These are phyloP conservation scores for Spongispora temasekensis DNA, from an alignment of 1,284 basidiomycete species.

Conservation along the genomic window DNA sequence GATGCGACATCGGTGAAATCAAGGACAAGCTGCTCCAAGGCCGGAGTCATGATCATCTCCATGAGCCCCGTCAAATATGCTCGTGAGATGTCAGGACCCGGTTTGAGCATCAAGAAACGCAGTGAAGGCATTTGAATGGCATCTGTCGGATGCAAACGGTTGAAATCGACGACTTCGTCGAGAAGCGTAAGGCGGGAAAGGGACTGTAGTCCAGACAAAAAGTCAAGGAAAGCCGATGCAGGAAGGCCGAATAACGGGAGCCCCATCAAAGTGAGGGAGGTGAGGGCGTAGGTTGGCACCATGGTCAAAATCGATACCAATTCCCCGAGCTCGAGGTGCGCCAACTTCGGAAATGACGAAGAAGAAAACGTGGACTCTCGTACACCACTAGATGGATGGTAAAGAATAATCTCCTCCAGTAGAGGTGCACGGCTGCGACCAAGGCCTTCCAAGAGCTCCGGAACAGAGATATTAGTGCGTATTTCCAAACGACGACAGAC, in stretches of 20 bases:
- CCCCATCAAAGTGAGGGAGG: slow-evolving; percentile 28
- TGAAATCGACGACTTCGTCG: slow-evolving; percentile 33
- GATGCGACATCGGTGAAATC: slow-evolving; percentile 30
- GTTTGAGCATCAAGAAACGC: slow-evolving; percentile 23
- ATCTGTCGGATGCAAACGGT: slow-evolving; percentile 9
- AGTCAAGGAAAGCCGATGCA: slow-evolving; percentile 18
- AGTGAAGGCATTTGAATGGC: slow-evolving; percentile 23
- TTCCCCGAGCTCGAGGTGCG: slow-evolving; percentile 24
- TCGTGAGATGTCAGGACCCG: slow-evolving; percentile 34
- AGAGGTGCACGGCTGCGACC: slow-evolving; percentile 25
- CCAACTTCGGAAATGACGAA: slow-evolving; percentile 26
- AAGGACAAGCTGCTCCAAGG: slow-evolving; percentile 24
- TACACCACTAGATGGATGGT: slow-evolving; percentile 21
- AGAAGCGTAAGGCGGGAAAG: slow-evolving; percentile 28
- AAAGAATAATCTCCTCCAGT: slow-evolving; percentile 23
- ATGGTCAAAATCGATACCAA: slow-evolving; percentile 18
- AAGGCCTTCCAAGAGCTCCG: slow-evolving; percentile 27
- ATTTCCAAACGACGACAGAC: slow-evolving; percentile 29
- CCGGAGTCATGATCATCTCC: slow-evolving; percentile 26
- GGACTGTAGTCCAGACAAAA: slow-evolving; percentile 24
- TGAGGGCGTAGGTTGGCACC: slow-evolving; percentile 20
- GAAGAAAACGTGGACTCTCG: slow-evolving; percentile 19
- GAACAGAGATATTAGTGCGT: slow-evolving; percentile 27
- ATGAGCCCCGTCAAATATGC: slow-evolving; percentile 27
- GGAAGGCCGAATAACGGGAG: slow-evolving; percentile 26